Conservation (phyloP, 1,284 basidiomycete genomes). For the Malassezia slooffiae region DNA sequence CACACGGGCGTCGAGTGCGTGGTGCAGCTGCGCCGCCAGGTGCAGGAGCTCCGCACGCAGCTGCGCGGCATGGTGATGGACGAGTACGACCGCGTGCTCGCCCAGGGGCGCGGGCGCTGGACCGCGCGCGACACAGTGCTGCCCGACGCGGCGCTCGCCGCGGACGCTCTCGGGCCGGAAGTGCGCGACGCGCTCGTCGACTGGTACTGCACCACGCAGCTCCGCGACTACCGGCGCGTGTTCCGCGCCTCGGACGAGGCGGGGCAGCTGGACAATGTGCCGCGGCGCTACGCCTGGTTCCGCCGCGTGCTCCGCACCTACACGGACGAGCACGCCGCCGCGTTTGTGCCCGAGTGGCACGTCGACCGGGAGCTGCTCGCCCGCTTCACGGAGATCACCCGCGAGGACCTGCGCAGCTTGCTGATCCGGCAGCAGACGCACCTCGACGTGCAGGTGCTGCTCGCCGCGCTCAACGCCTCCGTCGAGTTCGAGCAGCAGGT, state of each 20-base stretch:
- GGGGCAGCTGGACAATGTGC: conserved; percentile 89
- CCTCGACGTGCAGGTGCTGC: conserved; percentile 33
- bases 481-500: conserved; percentile 38
- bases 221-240: conserved; percentile 92
- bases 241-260: conserved; percentile 60
- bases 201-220: conserved; percentile 75
- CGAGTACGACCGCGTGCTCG: conserved; percentile 37
- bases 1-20: conserved; percentile 32
- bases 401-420: conserved; percentile 38
- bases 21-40: conserved; percentile 27
- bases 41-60: conserved; percentile 25
- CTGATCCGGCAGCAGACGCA: conserved; percentile 33
- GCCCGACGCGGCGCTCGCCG: conserved; percentile 36
- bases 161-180: conserved; percentile 40
- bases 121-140: conserved; percentile 24
- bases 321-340: conserved; percentile 61
- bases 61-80: conserved; percentile 27
- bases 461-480: conserved; percentile 37
- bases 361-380: conserved; percentile 33
- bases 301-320: conserved; percentile 75
- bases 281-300: conserved; percentile 91
- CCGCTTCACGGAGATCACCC: conserved; percentile 37
- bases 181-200: conserved; percentile 60
- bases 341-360: conserved; percentile 33
- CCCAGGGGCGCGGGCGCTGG: conserved; percentile 22